Conservation (phyloP, 106 monocot genomes). For the Acorus calamus region DNA sequence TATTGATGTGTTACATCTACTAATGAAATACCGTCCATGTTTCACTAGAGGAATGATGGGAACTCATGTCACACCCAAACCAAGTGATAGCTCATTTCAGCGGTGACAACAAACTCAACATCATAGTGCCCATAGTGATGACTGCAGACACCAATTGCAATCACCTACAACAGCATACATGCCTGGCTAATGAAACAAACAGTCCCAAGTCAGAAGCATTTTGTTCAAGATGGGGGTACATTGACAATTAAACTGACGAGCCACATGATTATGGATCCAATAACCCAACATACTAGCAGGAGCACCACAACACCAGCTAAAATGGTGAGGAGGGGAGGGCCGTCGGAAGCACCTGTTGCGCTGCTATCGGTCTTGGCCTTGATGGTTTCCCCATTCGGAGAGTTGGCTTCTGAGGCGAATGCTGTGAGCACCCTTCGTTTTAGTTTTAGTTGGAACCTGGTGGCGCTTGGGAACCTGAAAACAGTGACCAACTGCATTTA, state of each 20-base stretch:
- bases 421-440: not conserved
- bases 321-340: slow-evolving; percentile 61
- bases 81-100: too few relatives aligned
- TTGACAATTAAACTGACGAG: slow-evolving; percentile 46
- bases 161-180: too few relatives aligned
- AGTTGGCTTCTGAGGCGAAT: slow-evolving; percentile 14
- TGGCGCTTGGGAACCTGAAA: slow-evolving; percentile 10
- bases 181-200: too few relatives aligned
- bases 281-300: slow-evolving; percentile 40
- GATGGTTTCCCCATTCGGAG: slow-evolving; percentile 4
- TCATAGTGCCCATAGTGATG: too few relatives aligned
- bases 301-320: slow-evolving; percentile 55
- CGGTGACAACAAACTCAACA: too few relatives aligned
- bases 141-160: too few relatives aligned
- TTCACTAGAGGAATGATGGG: too few relatives aligned
- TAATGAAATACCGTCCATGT: too few relatives aligned
- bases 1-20: too few relatives aligned
- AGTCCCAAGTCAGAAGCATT: not conserved
- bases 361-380: slow-evolving; percentile 8
- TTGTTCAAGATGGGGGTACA: slow-evolving; percentile 28
- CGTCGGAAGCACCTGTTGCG: slow-evolving; percentile 6
- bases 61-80: too few relatives aligned
- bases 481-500: not conserved
- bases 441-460: not conserved
- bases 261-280: slow-evolving; percentile 44